phyloP scores from a whole-genome alignment of 163 green algal genomes.

The Chloromonas sp. region DNA sequence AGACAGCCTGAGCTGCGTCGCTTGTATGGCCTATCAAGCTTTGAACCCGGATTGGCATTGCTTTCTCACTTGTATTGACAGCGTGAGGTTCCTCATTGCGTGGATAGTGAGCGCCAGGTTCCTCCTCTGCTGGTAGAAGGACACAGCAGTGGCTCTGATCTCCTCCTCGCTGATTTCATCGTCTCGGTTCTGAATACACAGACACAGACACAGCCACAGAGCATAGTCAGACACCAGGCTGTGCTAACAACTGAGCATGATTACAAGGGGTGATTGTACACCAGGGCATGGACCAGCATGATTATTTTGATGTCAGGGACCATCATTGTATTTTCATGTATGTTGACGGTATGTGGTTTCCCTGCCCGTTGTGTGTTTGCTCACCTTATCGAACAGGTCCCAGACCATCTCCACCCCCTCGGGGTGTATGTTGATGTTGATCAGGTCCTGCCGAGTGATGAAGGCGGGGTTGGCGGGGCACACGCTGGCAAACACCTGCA shows the following conservation, averaged over 20 bases:
- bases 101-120: constrained; percentile 19
- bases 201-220: no score
- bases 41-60: no score
- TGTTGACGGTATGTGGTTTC: no score
- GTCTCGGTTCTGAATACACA: neutral
- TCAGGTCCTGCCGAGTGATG: neutral
- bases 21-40: no score
- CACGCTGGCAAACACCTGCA: neutral
- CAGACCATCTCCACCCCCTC: constrained; percentile 12
- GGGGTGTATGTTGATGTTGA: neutral
- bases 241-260: neutral
- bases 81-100: constrained; percentile 13
- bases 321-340: neutral
- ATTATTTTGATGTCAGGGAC: neutral
- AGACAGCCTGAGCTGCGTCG: no score
- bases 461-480: neutral
- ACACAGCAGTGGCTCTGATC: neutral
- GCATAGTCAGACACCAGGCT: no score
- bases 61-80: constrained; percentile 6
- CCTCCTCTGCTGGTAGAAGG: constrained; percentile 19
- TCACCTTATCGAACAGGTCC: constrained; percentile 13
- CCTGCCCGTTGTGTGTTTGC: neutral
- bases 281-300: neutral
- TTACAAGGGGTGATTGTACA: neutral
- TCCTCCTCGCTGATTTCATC: neutral